Percentiles rank a stretch among this genome's conserved stretches.
These are phyloP conservation scores for Blastobotrys ciferrii DNA, from an alignment of 1,139 yeast genomes.

Conservation along the genomic window DNA sequence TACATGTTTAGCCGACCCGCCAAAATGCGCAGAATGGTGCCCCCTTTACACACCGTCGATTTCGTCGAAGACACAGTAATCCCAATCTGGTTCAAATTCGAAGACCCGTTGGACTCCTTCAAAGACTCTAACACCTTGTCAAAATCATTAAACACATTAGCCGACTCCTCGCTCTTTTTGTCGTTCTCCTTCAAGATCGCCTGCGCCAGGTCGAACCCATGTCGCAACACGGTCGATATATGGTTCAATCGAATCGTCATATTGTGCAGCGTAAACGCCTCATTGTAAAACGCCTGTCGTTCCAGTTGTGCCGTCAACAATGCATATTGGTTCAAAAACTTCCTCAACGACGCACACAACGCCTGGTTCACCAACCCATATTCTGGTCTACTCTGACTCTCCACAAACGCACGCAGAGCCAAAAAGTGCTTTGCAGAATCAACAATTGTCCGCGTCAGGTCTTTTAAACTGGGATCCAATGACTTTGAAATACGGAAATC, in stretches of 20 bases:
- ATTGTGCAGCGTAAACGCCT: slow-evolving; percentile 47
- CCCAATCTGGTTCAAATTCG: slow-evolving; percentile 28
- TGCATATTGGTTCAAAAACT: slow-evolving; percentile 50
- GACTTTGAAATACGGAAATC: slow-evolving; percentile 71
- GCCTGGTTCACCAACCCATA: slow-evolving; percentile 78
- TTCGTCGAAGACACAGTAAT: slow-evolving; percentile 21
- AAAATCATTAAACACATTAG: slow-evolving; percentile 27
- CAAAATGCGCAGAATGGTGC: slow-evolving; percentile 49
- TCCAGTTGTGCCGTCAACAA: slow-evolving; percentile 53
- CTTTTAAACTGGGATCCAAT: slow-evolving; percentile 72
- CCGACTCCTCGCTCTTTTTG: slow-evolving; percentile 27
- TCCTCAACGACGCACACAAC: slow-evolving; percentile 59
- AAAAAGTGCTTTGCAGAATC: slow-evolving; percentile 62
- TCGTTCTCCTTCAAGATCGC: slow-evolving; percentile 43
- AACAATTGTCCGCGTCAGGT: slow-evolving; percentile 62
- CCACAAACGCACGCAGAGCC: slow-evolving; percentile 54
- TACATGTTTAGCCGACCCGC: slow-evolving; percentile 55
- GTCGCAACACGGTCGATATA: slow-evolving; percentile 46
- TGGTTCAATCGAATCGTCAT: slow-evolving; percentile 45
- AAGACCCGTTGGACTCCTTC: slow-evolving; percentile 27
- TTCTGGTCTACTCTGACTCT: slow-evolving; percentile 50
- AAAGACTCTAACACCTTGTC: slow-evolving; percentile 35
- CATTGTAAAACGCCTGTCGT: slow-evolving; percentile 47
- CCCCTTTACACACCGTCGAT: slow-evolving; percentile 33
- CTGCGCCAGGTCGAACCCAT: slow-evolving; percentile 55